These are phyloP conservation scores for Fusarium verrucosum DNA, from an alignment of 2,329 filamentous ascomycete genomes.

Conservation along the genomic window DNA sequence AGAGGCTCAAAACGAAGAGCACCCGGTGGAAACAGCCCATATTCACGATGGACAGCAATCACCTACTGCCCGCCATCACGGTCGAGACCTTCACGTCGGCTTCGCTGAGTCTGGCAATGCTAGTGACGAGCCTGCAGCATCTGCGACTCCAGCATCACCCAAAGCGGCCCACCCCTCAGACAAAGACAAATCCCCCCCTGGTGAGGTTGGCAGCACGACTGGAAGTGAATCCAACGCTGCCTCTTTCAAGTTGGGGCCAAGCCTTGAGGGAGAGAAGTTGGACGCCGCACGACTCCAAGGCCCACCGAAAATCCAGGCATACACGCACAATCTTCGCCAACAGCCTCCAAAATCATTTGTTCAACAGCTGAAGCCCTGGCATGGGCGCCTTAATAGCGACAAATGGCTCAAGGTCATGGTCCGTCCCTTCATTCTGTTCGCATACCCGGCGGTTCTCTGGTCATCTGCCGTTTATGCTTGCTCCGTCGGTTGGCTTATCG, in stretches of 20 bases:
- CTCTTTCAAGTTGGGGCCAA: constrained; percentile 42
- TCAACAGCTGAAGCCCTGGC: constrained; percentile 79
- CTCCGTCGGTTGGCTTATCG: constrained; percentile 94
- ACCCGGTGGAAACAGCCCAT: constrained; percentile 64
- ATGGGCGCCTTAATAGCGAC: constrained; percentile 80
- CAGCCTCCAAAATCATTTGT: constrained; percentile 75
- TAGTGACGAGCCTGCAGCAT: constrained; percentile 3
- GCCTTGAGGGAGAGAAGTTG: constrained; percentile 56
- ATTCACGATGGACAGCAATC: constrained; percentile 17
- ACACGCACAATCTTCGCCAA: constrained; percentile 75
- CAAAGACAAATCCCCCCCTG: neutral
- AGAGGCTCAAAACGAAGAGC: constrained; percentile 45
- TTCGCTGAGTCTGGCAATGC: constrained; percentile 54
- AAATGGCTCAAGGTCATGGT: constrained; percentile 81
- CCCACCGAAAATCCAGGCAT: constrained; percentile 57
- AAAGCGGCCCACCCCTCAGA: neutral
- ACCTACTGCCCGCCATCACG: constrained; percentile 20
- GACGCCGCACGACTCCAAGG: constrained; percentile 49
- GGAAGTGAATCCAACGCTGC: constrained; percentile 39
- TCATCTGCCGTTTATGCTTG: constrained; percentile 84
- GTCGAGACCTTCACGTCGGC: constrained; percentile 62
- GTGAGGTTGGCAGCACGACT: constrained; percentile 6
- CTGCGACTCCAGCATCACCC: constrained; percentile 2
- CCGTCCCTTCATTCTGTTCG: constrained; percentile 85
- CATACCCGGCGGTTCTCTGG: constrained; percentile 91